Evolutionary conservation across 148 eudicot genomes (phyloP).

Genomic region (Spergularia marina): DNA sequence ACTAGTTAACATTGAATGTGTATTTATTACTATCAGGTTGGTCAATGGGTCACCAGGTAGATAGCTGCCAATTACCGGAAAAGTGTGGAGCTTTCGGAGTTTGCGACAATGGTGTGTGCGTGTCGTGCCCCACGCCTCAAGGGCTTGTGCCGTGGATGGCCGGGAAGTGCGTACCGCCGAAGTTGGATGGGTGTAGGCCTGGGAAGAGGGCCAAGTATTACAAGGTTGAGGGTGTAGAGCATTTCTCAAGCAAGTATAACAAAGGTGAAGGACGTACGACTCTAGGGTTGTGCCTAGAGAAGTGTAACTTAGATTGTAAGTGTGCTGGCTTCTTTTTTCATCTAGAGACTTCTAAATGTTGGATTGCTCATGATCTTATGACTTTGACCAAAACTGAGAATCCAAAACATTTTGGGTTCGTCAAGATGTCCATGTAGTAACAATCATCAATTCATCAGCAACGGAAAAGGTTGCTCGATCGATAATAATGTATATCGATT

Average conservation of each 20-base stretch:
- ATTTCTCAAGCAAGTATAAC: constrained; percentile 41
- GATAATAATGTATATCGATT: no score
- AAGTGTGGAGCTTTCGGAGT: constrained; percentile 51
- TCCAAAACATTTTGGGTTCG: constrained; percentile 22
- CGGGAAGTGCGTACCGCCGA: constrained; percentile 37
- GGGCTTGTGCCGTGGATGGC: constrained; percentile 50
- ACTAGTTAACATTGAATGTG: no score
- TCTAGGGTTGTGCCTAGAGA: neutral
- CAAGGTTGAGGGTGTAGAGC: constrained; percentile 53
- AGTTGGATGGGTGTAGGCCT: constrained; percentile 14
- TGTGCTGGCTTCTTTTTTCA: constrained; percentile 28
- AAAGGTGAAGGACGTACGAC: constrained; percentile 45
- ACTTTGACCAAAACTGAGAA: constrained; percentile 16
- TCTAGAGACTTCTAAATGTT: constrained; percentile 16
- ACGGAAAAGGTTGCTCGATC: no score
- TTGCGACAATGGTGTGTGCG: constrained; percentile 54
- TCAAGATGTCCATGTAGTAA: neutral
- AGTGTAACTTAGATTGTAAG: constrained; percentile 25
- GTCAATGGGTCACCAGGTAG: neutral
- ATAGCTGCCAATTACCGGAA: constrained; percentile 43
- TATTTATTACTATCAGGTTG: no score
- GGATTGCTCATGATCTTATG: constrained; percentile 26
- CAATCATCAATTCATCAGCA: no score
- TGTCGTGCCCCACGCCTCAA: constrained; percentile 48
- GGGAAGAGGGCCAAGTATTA: constrained; percentile 29